Conservation (phyloP, 345 rosid species). For the Syzygium oleosum region DNA sequence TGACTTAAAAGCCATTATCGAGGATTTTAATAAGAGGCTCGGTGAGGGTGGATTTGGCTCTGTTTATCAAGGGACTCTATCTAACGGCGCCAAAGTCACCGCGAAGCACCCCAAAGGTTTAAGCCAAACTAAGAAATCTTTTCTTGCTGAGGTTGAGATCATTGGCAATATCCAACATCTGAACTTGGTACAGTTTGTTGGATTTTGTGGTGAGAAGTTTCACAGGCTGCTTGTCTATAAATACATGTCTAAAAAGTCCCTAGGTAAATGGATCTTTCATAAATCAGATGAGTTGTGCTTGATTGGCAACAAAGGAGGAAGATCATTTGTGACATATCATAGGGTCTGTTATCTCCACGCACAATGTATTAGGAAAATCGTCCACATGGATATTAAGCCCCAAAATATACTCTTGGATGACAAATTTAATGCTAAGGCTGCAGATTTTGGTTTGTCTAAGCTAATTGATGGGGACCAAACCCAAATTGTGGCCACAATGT, state of each 20-base stretch:
- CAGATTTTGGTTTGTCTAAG: constrained; percentile 2
- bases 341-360: no score
- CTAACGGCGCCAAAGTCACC: constrained; percentile 2
- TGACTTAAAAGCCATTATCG: constrained; percentile 2
- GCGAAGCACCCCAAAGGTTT: constrained; percentile 11
- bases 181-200: constrained; percentile 10
- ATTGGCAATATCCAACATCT: constrained; percentile 14
- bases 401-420: background rate
- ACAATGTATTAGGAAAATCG: no score
- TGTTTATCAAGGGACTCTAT: constrained; percentile 9
- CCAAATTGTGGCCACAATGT: no score
- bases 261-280: constrained; percentile 8
- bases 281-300: background rate
- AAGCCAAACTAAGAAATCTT: constrained; percentile 5
- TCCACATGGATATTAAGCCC: background rate
- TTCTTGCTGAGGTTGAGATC: constrained; percentile 12
- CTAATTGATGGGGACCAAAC: background rate
- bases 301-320: background rate
- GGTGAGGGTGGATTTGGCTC: constrained; percentile 20
- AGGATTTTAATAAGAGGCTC: constrained; percentile 7
- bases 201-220: constrained; percentile 10
- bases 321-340: no score
- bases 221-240: constrained; percentile 9
- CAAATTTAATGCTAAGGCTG: background rate
- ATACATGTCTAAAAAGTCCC: constrained; percentile 3